A percentile compares a stretch with the other conserved stretches of the same genome.
Conservation (phyloP, 2,329 filamentous ascomycete species). For the Fusarium sp. region DNA sequence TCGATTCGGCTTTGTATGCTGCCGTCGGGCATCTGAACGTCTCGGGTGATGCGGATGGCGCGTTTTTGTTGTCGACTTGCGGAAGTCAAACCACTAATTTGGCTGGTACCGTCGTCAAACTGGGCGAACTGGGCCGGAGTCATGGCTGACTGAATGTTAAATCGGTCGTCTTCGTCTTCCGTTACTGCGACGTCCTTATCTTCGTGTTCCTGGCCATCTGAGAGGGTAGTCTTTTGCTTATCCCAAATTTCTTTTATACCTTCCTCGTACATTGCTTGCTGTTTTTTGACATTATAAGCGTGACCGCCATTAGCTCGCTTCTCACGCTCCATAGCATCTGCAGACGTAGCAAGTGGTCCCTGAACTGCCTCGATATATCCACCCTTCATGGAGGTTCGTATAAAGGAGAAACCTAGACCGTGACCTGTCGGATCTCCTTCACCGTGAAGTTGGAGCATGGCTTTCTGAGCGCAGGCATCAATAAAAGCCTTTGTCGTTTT, state of each 20-base stretch:
- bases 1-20: conserved; percentile 74
- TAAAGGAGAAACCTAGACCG: conserved; percentile 95
- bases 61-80: conserved; percentile 77
- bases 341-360: conserved; percentile 74
- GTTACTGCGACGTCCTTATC: conserved; percentile 71
- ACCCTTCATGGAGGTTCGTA: conserved; percentile 98
- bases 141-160: conserved; percentile 78
- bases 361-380: conserved; percentile 88
- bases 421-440: conserved; percentile 95
- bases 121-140: conserved; percentile 73
- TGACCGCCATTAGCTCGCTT: conserved; percentile 92
- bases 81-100: conserved; percentile 77
- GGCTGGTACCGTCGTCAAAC: conserved; percentile 83
- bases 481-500: conserved; percentile 97
- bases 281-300: conserved; percentile 96
- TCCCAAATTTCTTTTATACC: conserved; percentile 95
- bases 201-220: conserved; percentile 76
- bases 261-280: conserved; percentile 91
- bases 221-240: conserved; percentile 83
- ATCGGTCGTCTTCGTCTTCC: conserved; percentile 74
- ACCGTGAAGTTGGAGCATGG: conserved; percentile 95
- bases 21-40: conserved; percentile 59
- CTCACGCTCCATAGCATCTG: conserved; percentile 88
- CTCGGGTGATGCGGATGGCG: conserved; percentile 78
- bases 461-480: conserved; percentile 92